These are phyloP conservation scores for Ephemerocybe angulata DNA, from an alignment of 768 basidiomycete species.

Conservation along the genomic window DNA sequence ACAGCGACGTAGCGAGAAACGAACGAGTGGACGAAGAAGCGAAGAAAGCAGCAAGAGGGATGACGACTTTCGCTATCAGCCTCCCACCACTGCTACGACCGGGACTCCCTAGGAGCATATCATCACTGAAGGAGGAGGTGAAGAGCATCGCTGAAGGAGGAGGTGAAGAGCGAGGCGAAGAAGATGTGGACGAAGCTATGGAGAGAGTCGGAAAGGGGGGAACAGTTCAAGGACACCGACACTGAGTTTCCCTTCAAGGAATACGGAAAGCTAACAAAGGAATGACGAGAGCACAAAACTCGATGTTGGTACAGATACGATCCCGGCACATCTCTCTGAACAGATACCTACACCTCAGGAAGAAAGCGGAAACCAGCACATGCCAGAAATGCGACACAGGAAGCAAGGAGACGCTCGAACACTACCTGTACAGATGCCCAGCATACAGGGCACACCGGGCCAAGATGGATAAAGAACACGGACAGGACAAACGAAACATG, in stretches of 20 bases:
- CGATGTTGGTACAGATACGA: constrained; percentile 24
- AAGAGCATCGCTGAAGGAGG: constrained; percentile 15
- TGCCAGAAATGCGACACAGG: neutral
- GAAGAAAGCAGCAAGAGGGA: constrained; percentile 15
- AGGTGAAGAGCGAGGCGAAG: constrained; percentile 9
- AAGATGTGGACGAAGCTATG: constrained; percentile 5
- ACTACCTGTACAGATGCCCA: constrained; percentile 5
- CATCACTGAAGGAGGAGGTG: too few species aligned
- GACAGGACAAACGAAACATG: neutral
- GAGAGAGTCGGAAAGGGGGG: constrained; percentile 7
- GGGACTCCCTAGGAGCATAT: constrained; percentile 12
- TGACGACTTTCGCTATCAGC: neutral
- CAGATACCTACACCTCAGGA: constrained; percentile 5
- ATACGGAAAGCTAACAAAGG: constrained; percentile 8
- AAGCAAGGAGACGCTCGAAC: constrained; percentile 4
- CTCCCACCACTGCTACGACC: constrained; percentile 9
- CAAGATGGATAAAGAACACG: neutral
- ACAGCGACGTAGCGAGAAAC: constrained; percentile 25
- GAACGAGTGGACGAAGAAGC: constrained; percentile 25
- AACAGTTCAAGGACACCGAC: constrained; percentile 8
- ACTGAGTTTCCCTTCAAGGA: constrained; percentile 12
- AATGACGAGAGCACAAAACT: constrained; percentile 8
- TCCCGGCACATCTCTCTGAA: constrained; percentile 27
- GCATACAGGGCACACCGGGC: neutral
- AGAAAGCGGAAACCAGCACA: neutral